Conservation (phyloP, 1,284 basidiomycete genomes). For the Cutaneotrichosporon cavernicola region DNA sequence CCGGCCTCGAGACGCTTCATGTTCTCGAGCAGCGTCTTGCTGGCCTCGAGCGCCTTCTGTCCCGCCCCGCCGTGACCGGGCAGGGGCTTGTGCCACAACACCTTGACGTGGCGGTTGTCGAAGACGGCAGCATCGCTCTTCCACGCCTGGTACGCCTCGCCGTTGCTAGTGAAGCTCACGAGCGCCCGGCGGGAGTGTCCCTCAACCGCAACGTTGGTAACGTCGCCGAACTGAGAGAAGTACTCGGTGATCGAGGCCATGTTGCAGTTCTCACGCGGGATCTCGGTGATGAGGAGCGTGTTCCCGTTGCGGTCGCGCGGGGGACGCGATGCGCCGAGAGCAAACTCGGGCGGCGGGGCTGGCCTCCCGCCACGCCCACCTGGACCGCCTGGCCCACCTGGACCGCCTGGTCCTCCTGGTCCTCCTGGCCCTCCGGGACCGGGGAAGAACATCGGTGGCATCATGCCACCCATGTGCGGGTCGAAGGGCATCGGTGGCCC, state of each 20-base stretch:
- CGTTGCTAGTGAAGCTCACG: conserved; percentile 81
- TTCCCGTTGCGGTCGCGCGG: conserved; percentile 64
- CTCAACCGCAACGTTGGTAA: conserved; percentile 90
- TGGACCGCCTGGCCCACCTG: conserved; percentile 12
- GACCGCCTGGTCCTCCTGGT: conserved; percentile 13
- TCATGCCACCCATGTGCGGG: conserved; percentile 18
- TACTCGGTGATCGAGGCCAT: conserved; percentile 78
- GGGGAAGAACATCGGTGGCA: conserved; percentile 29
- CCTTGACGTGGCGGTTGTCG: conserved; percentile 88
- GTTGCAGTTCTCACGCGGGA: conserved; percentile 76
- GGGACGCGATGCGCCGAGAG: conserved; percentile 33
- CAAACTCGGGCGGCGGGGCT: conserved; percentile 15
- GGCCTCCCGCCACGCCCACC: conserved; percentile 4
- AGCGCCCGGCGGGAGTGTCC: conserved; percentile 70
- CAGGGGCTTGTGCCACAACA: conserved; percentile 89
- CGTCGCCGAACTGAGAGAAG: conserved; percentile 89
- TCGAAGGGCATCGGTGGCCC: conserved; percentile 21
- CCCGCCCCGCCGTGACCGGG: conserved; percentile 78
- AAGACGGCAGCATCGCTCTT: conserved; percentile 90
- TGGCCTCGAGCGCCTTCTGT: conserved; percentile 71
- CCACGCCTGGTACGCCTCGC: conserved; percentile 84
- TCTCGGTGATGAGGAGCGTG: conserved; percentile 90
- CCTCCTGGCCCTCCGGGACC: conserved; percentile 19
- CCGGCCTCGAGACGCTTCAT: conserved; percentile 52
- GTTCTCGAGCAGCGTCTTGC: conserved; percentile 68